Evolutionary conservation across 306 rosid genomes (phyloP).

Genomic region (Glycine latifolia): DNA sequence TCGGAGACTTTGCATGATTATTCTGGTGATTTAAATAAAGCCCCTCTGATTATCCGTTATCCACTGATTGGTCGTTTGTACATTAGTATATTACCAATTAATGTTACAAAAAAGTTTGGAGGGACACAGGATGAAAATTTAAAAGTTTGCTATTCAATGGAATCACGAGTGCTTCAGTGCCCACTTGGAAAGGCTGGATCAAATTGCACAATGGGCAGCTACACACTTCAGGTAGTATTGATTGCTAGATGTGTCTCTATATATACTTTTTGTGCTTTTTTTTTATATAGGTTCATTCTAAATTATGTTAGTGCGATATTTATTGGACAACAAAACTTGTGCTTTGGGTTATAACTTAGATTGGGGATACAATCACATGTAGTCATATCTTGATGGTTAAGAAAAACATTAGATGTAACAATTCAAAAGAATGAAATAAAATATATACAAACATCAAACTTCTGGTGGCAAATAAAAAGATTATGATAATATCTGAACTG

Average conservation of each 20-base stretch:
- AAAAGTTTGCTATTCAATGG: constrained; percentile 75
- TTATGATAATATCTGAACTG: not conserved
- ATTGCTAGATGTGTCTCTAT: constrained; percentile 35
- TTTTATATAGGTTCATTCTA: constrained; percentile 3
- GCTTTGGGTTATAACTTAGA: constrained; percentile 7
- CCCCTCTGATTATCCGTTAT: constrained; percentile 67
- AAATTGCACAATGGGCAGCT: constrained; percentile 73
- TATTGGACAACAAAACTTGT: constrained; percentile 10
- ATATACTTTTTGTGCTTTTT: constrained; percentile 14
- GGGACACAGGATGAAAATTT: constrained; percentile 48
- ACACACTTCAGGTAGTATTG: constrained; percentile 78
- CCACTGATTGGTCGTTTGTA: constrained; percentile 85
- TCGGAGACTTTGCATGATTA: constrained; percentile 69
- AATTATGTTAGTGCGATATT: not conserved
- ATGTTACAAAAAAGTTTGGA: constrained; percentile 60
- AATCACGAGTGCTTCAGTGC: constrained; percentile 75
- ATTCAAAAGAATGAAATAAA: not conserved
- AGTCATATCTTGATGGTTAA: constrained; percentile 23
- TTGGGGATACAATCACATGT: constrained; percentile 20
- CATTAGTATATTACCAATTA: constrained; percentile 62
- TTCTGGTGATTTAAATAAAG: constrained; percentile 66
- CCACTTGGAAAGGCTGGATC: constrained; percentile 83
- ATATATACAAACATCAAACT: not conserved
- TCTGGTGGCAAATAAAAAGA: too few relatives aligned
- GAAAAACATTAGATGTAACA: not conserved